These are phyloP conservation scores for Conidiobolus incongruus DNA, from an alignment of 371 early-diverging fungal species.

Conservation along the genomic window DNA sequence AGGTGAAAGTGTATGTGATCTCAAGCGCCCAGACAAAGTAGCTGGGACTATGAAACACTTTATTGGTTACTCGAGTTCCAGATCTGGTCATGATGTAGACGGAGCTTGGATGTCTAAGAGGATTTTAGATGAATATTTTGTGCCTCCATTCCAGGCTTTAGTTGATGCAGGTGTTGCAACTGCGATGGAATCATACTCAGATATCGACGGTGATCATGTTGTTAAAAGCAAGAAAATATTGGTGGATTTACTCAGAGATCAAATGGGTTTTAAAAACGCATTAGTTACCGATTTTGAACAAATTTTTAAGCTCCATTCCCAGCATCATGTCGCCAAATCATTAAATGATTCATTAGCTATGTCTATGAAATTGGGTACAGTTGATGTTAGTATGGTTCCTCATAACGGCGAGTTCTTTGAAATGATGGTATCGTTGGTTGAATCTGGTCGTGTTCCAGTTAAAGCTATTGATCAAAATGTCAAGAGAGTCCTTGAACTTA, in stretches of 20 bases:
- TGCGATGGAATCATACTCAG: slow-evolving; percentile 40
- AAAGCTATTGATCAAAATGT: slow-evolving; percentile 16
- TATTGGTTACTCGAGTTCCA: slow-evolving; percentile 15
- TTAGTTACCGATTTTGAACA: slow-evolving; percentile 44
- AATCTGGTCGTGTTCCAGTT: slow-evolving; percentile 11
- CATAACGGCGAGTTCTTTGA: slow-evolving; percentile 18
- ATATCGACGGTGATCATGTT: slow-evolving; percentile 34
- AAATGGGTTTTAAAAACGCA: slow-evolving; percentile 29
- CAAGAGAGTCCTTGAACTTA: too few species aligned
- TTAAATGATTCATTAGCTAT: background rate
- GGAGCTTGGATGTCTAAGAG: slow-evolving; percentile 28
- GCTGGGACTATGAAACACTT: slow-evolving; percentile 26
- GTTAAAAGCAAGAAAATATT: slow-evolving; percentile 26
- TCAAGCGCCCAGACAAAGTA: slow-evolving; percentile 10
- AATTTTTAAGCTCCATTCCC: slow-evolving; percentile 23
- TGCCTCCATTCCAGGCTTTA: too few species aligned
- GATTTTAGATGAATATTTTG: slow-evolving; percentile 30
- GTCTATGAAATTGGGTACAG: slow-evolving; percentile 1
- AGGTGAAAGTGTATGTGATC: slow-evolving; percentile 30
- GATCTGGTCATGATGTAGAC: slow-evolving; percentile 32
- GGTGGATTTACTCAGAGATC: slow-evolving; percentile 22
- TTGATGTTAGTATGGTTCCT: too few species aligned
- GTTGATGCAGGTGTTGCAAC: slow-evolving; percentile 42
- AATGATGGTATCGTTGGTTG: slow-evolving; percentile 13
- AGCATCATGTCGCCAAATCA: background rate